phyloP scores from a whole-genome alignment of 257 asterid species.

The Pogostemon cablin region DNA sequence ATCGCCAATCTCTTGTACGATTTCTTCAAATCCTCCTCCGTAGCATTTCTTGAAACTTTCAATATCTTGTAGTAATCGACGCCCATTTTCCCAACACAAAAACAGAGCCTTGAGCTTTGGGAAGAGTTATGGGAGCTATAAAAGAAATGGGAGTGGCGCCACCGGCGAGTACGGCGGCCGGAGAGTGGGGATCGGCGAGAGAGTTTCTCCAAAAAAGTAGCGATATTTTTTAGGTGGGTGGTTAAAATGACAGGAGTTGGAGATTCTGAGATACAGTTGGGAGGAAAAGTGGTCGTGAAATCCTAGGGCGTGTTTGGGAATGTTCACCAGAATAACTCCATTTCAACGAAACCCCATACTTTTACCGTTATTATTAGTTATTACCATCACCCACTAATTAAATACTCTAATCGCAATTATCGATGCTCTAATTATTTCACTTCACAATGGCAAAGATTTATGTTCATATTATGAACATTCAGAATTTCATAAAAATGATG shows the following conservation, averaged over 20 bases:
- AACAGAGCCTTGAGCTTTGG: constrained; percentile 1
- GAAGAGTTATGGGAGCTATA: not conserved
- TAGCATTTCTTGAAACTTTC: constrained; percentile 65
- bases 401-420: too few relatives aligned
- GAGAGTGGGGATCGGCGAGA: constrained; percentile 22
- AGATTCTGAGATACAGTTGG: constrained; percentile 31
- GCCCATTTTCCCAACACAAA: constrained; percentile 49
- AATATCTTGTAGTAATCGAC: constrained; percentile 79
- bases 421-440: too few relatives aligned
- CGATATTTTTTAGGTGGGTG: constrained; percentile 40
- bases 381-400: not conserved
- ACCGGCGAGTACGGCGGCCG: not conserved
- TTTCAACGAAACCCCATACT: constrained; percentile 22
- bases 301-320: constrained; percentile 51
- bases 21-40: constrained; percentile 79
- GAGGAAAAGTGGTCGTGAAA: constrained; percentile 38
- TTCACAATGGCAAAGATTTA: too few relatives aligned
- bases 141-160: not conserved
- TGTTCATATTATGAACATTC: too few relatives aligned
- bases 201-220: constrained; percentile 32
- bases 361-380: not conserved
- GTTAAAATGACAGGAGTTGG: constrained; percentile 40
- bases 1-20: constrained; percentile 84
- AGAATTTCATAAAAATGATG: too few relatives aligned
- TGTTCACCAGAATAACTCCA: constrained; percentile 34